A percentile compares a stretch with the other conserved stretches of the same genome.
These are phyloP conservation scores for Penicillium salamii DNA, from an alignment of 495 filamentous ascomycete genomes.

Conservation along the genomic window DNA sequence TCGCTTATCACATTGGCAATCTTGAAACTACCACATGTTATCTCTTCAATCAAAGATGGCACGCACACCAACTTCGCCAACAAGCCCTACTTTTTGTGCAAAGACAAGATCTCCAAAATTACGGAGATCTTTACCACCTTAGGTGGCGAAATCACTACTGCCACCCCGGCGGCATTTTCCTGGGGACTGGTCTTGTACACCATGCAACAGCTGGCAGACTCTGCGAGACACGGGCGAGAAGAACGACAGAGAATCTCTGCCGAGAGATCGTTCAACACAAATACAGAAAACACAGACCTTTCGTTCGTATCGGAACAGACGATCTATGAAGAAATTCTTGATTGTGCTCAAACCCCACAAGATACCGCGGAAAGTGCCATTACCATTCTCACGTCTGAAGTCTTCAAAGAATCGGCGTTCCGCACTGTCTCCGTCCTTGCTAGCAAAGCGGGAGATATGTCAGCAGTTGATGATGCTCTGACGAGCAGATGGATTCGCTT, in stretches of 20 bases:
- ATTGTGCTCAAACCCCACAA: slow-evolving; percentile 39
- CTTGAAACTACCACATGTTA: slow-evolving; percentile 58
- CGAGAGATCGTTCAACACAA: slow-evolving; percentile 54
- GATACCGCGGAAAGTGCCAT: slow-evolving; percentile 46
- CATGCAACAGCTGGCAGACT: slow-evolving; percentile 47
- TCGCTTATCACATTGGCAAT: slow-evolving; percentile 72
- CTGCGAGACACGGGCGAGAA: slow-evolving; percentile 33
- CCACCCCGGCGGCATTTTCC: slow-evolving; percentile 66
- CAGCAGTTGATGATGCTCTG: slow-evolving; percentile 39
- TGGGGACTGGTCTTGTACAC: slow-evolving; percentile 75
- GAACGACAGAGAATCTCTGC: slow-evolving; percentile 52
- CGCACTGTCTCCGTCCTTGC: slow-evolving; percentile 60
- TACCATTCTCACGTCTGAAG: slow-evolving; percentile 46
- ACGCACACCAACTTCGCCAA: slow-evolving; percentile 24
- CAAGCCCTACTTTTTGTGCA: slow-evolving; percentile 60
- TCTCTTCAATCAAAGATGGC: slow-evolving; percentile 30
- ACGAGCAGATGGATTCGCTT: slow-evolving; percentile 49
- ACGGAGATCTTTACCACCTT: slow-evolving; percentile 57
- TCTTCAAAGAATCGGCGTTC: slow-evolving; percentile 56
- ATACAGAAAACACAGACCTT: slow-evolving; percentile 28
- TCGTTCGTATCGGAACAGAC: slow-evolving; percentile 35
- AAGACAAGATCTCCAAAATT: slow-evolving; percentile 59
- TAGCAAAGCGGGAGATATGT: slow-evolving; percentile 30
- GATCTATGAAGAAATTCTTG: slow-evolving; percentile 51
- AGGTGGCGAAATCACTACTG: slow-evolving; percentile 49